Base-by-base conservation (phyloP, 1,284 basidiomycete species). In the Cutaneotrichosporon cutaneum region DNA sequence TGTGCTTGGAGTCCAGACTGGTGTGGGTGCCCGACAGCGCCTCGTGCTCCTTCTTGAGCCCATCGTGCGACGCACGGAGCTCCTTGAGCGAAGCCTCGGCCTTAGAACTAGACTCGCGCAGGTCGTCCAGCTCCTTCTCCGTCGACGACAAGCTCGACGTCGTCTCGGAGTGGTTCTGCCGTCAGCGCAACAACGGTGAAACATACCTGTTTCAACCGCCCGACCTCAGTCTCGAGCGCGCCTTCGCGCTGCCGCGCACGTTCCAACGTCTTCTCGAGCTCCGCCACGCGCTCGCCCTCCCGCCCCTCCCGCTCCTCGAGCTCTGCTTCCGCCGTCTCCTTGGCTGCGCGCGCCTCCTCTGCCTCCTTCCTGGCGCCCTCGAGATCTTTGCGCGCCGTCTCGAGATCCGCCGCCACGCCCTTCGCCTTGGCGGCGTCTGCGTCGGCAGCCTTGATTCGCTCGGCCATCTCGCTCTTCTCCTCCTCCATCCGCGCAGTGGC, bases 211-310 rank as follows among this genome's bases (percentile, higher is more conserved):
- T 77, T 71, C 60, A 81, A 66, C 32, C 73, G 61, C 6, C 70
- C 73, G 3, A 80, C 57, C 62, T 80, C 78, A 3, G 69, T 68
- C 60, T 81, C 80, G 27, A 81, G 61, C 0, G 69, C 73, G 3
- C 74, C 72, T 61, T 78, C 76, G 21, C 77, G 67, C 39, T 74
- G 74, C 39, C 76, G 67, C 9, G 70, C 68, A 33, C 79, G 68
- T 36, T 77, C 76, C n/a, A 80, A 50, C 8, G 60, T 60, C 64
- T 73, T 72, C 63, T 76, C 70, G 30, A 76, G 57, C 53, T 75
- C 71, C 18, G 63, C 67, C 7, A 74, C 60, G 55, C 65, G 64
- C 30, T 70, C 64, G 21, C 63, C 62, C 4, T 47, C 56, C 33
- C 60, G 57, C 24, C 54, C 35, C 54, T 65, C 56, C 35, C 63